These are phyloP conservation scores for Pythium rishiriense DNA, from an alignment of 352 stramenopile species.

Conservation along the genomic window DNA sequence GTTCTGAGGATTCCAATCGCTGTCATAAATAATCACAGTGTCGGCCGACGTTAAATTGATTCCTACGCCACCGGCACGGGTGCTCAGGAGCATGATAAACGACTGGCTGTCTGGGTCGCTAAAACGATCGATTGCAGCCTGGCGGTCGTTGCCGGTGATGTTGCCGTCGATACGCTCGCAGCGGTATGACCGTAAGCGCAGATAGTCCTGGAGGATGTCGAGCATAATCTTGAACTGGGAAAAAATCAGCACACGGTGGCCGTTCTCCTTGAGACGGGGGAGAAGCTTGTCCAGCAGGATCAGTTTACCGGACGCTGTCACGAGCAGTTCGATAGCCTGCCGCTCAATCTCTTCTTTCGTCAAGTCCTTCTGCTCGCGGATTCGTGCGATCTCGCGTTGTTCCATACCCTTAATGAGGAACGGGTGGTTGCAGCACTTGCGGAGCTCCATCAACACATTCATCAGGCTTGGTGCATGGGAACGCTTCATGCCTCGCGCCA, in stretches of 20 bases:
- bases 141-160: conserved; percentile 96
- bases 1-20: conserved; percentile 98
- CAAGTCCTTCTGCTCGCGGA: conserved; percentile 57
- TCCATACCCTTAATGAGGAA: conserved; percentile 92
- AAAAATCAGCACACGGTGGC: conserved; percentile 98
- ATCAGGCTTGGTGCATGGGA: conserved; percentile 83
- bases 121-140: conserved; percentile 93
- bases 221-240: conserved; percentile 99
- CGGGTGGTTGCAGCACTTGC: conserved; percentile 95
- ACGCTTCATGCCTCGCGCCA: conserved; percentile 71
- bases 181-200: conserved; percentile 89
- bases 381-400: conserved; percentile 65
- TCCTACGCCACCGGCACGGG: conserved; percentile 96
- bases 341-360: conserved; percentile 51
- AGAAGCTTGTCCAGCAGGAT: conserved; percentile 99
- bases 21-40: conserved; percentile 96
- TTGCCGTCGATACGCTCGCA: conserved; percentile 99
- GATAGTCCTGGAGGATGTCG: conserved; percentile 99
- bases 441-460: conserved; percentile 93
- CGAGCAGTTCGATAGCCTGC: conserved; percentile 87
- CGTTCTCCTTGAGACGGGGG: conserved; percentile 93
- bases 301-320: conserved; percentile 97
- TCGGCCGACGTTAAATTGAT: conserved; percentile 96
- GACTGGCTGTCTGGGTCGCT: conserved; percentile 60
- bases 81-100: conserved; percentile 99